These are phyloP conservation scores for Coffea eugenioides DNA, from an alignment of 257 asterid genomes.

Conservation along the genomic window DNA sequence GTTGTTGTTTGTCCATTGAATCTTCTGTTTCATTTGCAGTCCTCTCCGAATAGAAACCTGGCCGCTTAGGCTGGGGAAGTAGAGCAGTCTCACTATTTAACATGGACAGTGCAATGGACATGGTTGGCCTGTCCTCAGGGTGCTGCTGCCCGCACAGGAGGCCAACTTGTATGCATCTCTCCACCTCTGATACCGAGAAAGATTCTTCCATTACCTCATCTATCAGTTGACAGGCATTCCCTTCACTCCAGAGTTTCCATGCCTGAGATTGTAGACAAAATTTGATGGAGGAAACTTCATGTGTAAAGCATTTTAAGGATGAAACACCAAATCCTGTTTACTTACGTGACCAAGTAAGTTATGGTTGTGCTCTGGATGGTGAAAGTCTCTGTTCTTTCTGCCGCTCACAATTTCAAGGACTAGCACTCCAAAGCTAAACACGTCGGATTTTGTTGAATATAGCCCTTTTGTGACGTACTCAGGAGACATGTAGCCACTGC, in stretches of 20 bases:
- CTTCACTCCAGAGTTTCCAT: constrained; percentile 45
- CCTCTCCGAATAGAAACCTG: constrained; percentile 39
- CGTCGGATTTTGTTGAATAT: constrained; percentile 45
- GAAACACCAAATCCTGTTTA: background rate
- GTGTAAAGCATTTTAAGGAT: background rate
- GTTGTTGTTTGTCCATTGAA: background rate
- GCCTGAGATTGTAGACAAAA: background rate
- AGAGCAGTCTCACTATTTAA: constrained; percentile 25
- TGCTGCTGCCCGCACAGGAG: constrained; percentile 40
- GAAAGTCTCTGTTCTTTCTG: constrained; percentile 32
- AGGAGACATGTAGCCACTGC: constrained; percentile 49
- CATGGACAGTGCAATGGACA: constrained; percentile 43
- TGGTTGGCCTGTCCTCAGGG: constrained; percentile 48
- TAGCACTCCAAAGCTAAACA: constrained; percentile 44
- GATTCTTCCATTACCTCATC: constrained; percentile 19
- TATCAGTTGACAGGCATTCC: constrained; percentile 27
- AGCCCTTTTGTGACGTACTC: constrained; percentile 35
- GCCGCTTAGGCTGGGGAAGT: constrained; percentile 43
- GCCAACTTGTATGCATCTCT: constrained; percentile 34
- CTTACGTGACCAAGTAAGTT: constrained; percentile 42
- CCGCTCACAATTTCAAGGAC: constrained; percentile 41
- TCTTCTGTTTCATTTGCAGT: constrained; percentile 9
- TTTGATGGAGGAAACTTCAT: background rate
- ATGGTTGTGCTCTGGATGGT: constrained; percentile 16
- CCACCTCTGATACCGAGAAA: constrained; percentile 14